Evolutionary conservation across 1,284 basidiomycete genomes (phyloP).

Genomic region (Malassezia japonica): DNA sequence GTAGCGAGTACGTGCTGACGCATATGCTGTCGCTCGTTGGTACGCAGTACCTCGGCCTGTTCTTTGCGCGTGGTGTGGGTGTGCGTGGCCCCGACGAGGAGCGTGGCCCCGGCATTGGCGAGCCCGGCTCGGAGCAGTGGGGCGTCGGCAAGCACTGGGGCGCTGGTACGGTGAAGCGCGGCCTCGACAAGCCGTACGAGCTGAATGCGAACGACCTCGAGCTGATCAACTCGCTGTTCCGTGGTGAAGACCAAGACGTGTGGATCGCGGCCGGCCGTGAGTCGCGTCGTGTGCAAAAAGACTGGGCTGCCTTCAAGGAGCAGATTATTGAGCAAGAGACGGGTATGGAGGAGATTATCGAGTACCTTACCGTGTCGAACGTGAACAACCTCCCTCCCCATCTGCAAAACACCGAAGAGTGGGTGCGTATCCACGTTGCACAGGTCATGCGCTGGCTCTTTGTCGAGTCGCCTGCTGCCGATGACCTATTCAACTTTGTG

Average conservation of each 20-base stretch:
- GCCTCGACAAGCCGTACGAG: conserved; percentile 36
- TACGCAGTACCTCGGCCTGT: conserved; percentile 41
- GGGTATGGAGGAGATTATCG: conserved; percentile 36
- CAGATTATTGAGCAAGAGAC: conserved; percentile 42
- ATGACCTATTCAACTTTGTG: conserved; percentile 38
- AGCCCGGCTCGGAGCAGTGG: conserved; percentile 39
- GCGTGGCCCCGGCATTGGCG: conserved; percentile 39
- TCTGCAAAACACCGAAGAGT: conserved; percentile 41
- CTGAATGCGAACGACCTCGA: conserved; percentile 26
- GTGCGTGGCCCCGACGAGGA: conserved; percentile 40
- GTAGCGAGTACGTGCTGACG: conserved; percentile 33
- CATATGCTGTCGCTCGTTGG: conserved; percentile 32
- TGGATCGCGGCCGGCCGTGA: conserved; percentile 39
- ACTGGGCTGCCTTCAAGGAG: conserved; percentile 42
- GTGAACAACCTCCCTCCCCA: conserved; percentile 38
- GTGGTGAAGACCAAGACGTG: conserved; percentile 23
- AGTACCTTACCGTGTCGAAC: conserved; percentile 34
- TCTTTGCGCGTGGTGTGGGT: conserved; percentile 40
- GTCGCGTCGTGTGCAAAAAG: conserved; percentile 23
- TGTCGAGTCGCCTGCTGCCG: conserved; percentile 36
- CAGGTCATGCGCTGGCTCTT: conserved; percentile 40
- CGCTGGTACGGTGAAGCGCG: conserved; percentile 46
- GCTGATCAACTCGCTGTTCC: conserved; percentile 33
- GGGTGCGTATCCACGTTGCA: conserved; percentile 36
- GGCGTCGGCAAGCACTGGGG: conserved; percentile 48